A percentile compares a stretch with the other conserved stretches of the same genome.
Evolutionary conservation across 371 early-diverging fungal genomes (phyloP).

Genomic region (Syncephalastrum sp.): DNA sequence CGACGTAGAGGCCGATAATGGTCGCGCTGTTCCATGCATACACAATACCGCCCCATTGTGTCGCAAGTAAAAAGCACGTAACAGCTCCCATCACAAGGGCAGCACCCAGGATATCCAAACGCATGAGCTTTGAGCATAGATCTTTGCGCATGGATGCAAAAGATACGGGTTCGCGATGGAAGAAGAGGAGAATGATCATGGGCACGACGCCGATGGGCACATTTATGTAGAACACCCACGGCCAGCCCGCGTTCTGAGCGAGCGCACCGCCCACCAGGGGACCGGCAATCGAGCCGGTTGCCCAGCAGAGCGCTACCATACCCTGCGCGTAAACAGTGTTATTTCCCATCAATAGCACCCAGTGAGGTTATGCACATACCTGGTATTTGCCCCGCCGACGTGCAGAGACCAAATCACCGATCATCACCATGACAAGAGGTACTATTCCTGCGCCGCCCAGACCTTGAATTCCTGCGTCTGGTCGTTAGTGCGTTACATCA

Average conservation of each 20-base stretch:
- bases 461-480: constrained; percentile 33
- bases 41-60: constrained; percentile 62
- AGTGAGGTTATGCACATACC: constrained; percentile 14
- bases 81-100: constrained; percentile 38
- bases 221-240: constrained; percentile 53
- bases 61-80: constrained; percentile 51
- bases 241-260: constrained; percentile 40
- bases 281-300: constrained; percentile 19
- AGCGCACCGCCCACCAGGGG: constrained; percentile 42
- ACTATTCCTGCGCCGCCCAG: constrained; percentile 65
- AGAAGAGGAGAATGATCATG: constrained; percentile 19
- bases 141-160: constrained; percentile 23
- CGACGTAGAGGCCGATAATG: constrained; percentile 39
- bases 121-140: constrained; percentile 28
- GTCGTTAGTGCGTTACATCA: constrained; percentile 28
- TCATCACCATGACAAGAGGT: constrained; percentile 54
- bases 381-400: constrained; percentile 62
- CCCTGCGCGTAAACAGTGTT: background rate
- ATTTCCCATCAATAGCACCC: background rate
- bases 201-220: constrained; percentile 11
- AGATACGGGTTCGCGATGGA: constrained; percentile 16
- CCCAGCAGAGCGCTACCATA: constrained; percentile 14
- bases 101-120: constrained; percentile 33
- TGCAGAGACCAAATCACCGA: constrained; percentile 58
- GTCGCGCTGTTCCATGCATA: constrained; percentile 53